Evolutionary conservation across 1,284 basidiomycete genomes (phyloP).

Genomic region (Boletus sp.): DNA sequence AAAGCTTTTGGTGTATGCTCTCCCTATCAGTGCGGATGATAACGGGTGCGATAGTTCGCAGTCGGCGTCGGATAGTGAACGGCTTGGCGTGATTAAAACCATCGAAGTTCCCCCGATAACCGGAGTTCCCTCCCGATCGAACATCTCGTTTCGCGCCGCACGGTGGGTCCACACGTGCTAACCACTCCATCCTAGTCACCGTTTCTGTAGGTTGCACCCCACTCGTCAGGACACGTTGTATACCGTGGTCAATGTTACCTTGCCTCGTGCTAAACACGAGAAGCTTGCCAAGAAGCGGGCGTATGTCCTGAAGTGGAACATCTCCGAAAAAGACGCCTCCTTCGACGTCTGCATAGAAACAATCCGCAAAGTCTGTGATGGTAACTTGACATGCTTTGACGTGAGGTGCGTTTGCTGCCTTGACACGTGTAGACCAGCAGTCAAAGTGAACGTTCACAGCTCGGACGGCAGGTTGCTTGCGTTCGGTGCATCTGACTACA

Average conservation of each 20-base stretch:
- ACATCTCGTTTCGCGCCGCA: slow-evolving; percentile 62
- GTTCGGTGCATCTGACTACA: slow-evolving; percentile 85
- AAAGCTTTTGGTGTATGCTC: slow-evolving; percentile 57
- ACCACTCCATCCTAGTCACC: slow-evolving; percentile 18
- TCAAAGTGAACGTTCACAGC: slow-evolving; percentile 39
- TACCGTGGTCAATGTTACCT: slow-evolving; percentile 70
- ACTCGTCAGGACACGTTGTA: slow-evolving; percentile 53
- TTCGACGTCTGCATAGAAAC: slow-evolving; percentile 39
- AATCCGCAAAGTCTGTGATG: slow-evolving; percentile 64
- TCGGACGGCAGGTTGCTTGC: slow-evolving; percentile 79
- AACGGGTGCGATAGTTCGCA: slow-evolving; percentile 25
- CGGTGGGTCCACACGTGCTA: slow-evolving; percentile 42
- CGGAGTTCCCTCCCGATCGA: slow-evolving; percentile 46
- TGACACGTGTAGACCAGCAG: slow-evolving; percentile 7
- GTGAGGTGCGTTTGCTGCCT: slow-evolving; percentile 55
- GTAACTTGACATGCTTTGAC: slow-evolving; percentile 83
- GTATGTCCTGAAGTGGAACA: slow-evolving; percentile 64
- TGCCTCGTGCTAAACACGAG: slow-evolving; percentile 49
- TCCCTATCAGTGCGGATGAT: slow-evolving; percentile 31
- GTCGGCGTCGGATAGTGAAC: slow-evolving; percentile 15
- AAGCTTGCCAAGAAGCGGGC: slow-evolving; percentile 55
- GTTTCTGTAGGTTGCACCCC: slow-evolving; percentile 55
- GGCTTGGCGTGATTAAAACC: slow-evolving; percentile 46
- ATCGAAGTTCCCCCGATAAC: slow-evolving; percentile 53
- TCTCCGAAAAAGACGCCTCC: slow-evolving; percentile 42